Evolutionary conservation across 2,329 filamentous ascomycete genomes (phyloP).

Genomic region (Aspergillus luchuensis): DNA sequence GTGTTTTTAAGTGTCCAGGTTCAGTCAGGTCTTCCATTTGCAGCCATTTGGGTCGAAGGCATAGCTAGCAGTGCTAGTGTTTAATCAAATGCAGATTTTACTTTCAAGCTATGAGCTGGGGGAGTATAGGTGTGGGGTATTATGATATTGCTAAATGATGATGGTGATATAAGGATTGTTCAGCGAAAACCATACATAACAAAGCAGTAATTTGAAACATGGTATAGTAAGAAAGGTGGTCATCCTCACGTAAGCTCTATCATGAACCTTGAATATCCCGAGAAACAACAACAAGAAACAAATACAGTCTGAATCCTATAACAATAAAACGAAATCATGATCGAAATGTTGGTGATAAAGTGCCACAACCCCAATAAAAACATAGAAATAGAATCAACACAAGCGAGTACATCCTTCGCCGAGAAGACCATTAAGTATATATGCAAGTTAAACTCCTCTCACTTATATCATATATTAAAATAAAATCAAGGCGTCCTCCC

Average conservation of each 20-base stretch:
- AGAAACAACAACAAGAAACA: not conserved
- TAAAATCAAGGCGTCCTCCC: slow-evolving; percentile 34
- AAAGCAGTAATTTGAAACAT: not conserved
- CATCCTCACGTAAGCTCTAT: slow-evolving; percentile 1
- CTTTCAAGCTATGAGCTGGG: not conserved
- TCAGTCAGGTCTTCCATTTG: slow-evolving; percentile 5
- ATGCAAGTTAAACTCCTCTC: too few species aligned
- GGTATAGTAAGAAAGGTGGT: not conserved
- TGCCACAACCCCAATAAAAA: too few species aligned
- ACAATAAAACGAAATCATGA: not conserved
- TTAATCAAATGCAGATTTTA: slow-evolving; percentile 1
- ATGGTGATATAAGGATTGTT: not conserved
- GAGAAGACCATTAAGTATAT: too few species aligned
- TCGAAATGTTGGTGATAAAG: too few species aligned
- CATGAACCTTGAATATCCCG: not conserved
- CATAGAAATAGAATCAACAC: too few species aligned
- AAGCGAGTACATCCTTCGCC: too few species aligned
- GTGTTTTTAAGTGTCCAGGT: slow-evolving; percentile 4
- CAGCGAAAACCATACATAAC: not conserved
- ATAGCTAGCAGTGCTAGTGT: slow-evolving; percentile 15
- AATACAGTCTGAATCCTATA: not conserved
- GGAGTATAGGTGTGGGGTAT: slow-evolving; percentile 8
- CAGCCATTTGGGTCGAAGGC: slow-evolving; percentile 2
- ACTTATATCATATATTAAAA: not conserved
- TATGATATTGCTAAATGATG: slow-evolving; percentile 10